Conservation (phyloP, 257 asterid species). For the Paraleonurus japonicus region DNA sequence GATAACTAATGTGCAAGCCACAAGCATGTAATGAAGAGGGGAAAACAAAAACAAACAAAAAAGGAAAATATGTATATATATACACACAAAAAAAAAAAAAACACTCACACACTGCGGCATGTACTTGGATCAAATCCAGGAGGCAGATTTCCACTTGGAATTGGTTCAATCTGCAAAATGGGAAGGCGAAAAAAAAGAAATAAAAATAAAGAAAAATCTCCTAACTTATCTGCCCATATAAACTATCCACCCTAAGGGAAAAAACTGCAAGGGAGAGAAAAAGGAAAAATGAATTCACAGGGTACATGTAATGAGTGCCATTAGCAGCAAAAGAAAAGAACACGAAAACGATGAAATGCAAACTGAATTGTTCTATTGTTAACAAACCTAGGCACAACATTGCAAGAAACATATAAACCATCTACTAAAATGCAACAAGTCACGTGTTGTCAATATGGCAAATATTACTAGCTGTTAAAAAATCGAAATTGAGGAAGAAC, state of each 20-base stretch:
- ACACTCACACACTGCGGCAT: slow-evolving; percentile 99
- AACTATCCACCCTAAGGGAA: slow-evolving; percentile 30
- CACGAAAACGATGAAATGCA: background rate
- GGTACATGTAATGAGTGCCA: slow-evolving; percentile 1
- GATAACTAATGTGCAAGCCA: slow-evolving; percentile 15
- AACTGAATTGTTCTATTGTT: background rate
- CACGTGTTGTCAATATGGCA: background rate
- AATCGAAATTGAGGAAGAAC: background rate
- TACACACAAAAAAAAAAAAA: background rate
- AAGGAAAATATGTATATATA: background rate
- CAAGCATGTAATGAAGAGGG: slow-evolving; percentile 17
- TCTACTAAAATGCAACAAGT: background rate
- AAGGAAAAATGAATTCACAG: background rate
- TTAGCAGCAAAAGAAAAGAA: background rate
- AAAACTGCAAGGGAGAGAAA: background rate
- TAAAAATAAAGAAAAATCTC: slow-evolving; percentile 37
- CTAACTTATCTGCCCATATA: slow-evolving; percentile 26
- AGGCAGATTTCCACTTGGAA: slow-evolving; percentile 99
- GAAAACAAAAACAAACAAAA: slow-evolving; percentile 11
- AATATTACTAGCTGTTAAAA: background rate
- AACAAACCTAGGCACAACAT: background rate
- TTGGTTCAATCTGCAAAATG: slow-evolving; percentile 95
- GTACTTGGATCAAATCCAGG: slow-evolving; percentile 99
- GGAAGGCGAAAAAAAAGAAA: slow-evolving; percentile 32
- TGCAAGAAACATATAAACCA: background rate